Evolutionary conservation across 352 stramenopile species (phyloP).

Genomic region (Salisapilia sapeloensis): DNA sequence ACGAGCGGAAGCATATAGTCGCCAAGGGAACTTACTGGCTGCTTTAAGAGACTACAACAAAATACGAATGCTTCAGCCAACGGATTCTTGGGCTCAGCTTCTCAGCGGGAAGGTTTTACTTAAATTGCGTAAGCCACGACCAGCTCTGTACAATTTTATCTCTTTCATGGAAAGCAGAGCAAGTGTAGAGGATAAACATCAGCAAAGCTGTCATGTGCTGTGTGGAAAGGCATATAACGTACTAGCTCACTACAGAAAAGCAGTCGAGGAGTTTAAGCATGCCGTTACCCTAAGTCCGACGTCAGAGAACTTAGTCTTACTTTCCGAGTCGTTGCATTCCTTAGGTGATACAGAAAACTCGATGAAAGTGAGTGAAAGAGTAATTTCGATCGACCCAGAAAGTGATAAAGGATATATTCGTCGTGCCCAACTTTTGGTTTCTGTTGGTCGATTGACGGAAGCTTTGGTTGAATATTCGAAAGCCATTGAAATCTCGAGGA

Average conservation of each 20-base stretch:
- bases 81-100: slow-evolving; percentile 42
- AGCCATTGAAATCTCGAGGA: slow-evolving; percentile 33
- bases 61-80: slow-evolving; percentile 32
- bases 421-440: slow-evolving; percentile 44
- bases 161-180: slow-evolving; percentile 34
- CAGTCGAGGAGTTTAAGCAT: slow-evolving; percentile 42
- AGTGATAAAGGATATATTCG: slow-evolving; percentile 49
- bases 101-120: slow-evolving; percentile 37
- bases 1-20: slow-evolving; percentile 38
- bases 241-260: slow-evolving; percentile 39
- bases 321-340: slow-evolving; percentile 65
- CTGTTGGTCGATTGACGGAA: slow-evolving; percentile 15
- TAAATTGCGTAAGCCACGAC: slow-evolving; percentile 28
- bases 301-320: slow-evolving; percentile 52
- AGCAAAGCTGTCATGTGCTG: slow-evolving; percentile 26
- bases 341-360: slow-evolving; percentile 68
- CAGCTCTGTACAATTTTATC: slow-evolving; percentile 61
- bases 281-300: slow-evolving; percentile 38
- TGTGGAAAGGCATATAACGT: slow-evolving; percentile 55
- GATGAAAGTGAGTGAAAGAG: slow-evolving; percentile 47
- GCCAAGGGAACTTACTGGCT: slow-evolving; percentile 29
- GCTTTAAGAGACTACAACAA: slow-evolving; percentile 47
- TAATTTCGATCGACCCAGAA: slow-evolving; percentile 35
- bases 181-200: slow-evolving; percentile 12
- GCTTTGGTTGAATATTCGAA: slow-evolving; percentile 51